Percentiles rank a stretch among this genome's conserved stretches.
phyloP scores from a whole-genome alignment of 768 basidiomycete genomes.

The Chalciporus chontae region DNA sequence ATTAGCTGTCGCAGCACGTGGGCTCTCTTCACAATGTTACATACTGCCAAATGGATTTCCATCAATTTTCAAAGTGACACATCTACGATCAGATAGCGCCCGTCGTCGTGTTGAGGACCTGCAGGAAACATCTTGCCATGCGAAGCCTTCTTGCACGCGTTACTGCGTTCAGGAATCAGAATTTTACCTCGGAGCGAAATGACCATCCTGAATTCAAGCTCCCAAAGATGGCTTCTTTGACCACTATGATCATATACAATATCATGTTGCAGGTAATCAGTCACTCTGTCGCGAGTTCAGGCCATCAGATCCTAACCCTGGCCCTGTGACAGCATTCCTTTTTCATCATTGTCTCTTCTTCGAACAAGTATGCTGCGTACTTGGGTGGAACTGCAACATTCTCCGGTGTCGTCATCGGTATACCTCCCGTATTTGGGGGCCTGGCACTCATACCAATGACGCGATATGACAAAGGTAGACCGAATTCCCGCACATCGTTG shows the following conservation, averaged over 20 bases:
- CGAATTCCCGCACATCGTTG: not conserved
- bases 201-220: constrained; percentile 41
- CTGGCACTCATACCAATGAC: constrained; percentile 54
- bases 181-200: constrained; percentile 9
- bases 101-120: no score
- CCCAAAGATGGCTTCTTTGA: constrained; percentile 43
- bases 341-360: constrained; percentile 67
- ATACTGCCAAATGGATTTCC: no score
- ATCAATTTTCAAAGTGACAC: no score
- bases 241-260: constrained; percentile 43
- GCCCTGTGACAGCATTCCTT: constrained; percentile 49
- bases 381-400: constrained; percentile 69
- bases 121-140: not conserved
- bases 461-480: constrained; percentile 51
- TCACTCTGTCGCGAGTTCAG: not conserved
- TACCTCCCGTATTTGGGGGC: constrained; percentile 62
- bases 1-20: no score
- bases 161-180: not conserved
- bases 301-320: not conserved
- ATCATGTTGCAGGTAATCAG: constrained; percentile 42
- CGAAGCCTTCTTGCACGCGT: not conserved
- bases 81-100: no score
- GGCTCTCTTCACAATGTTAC: no score
- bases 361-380: constrained; percentile 56
- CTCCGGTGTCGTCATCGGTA: constrained; percentile 63